These are phyloP conservation scores for Canavalia ensiformis DNA, from an alignment of 306 rosid species.

Conservation along the genomic window DNA sequence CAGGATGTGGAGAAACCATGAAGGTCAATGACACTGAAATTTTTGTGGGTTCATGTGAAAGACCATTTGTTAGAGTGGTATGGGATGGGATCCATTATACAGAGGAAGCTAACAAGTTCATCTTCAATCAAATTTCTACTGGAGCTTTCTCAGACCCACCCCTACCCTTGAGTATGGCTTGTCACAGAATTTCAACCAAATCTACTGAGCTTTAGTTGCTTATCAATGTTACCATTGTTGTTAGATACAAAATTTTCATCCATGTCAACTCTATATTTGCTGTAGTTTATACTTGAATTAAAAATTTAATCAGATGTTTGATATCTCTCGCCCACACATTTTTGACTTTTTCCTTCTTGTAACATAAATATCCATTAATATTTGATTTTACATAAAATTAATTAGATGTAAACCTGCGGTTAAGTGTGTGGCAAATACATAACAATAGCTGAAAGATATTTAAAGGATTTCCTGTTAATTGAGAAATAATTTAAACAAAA, in stretches of 20 bases:
- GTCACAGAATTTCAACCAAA: conserved; percentile 15
- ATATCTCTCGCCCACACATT: no score
- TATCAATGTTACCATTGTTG: not conserved
- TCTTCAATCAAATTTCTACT: conserved; percentile 50
- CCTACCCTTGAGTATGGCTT: conserved; percentile 53
- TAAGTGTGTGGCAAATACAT: no score
- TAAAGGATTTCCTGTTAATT: no score
- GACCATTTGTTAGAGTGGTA: conserved; percentile 38
- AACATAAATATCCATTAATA: no score
- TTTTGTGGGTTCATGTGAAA: conserved; percentile 45
- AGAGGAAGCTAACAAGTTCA: conserved; percentile 60
- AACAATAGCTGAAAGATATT: no score
- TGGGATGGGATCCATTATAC: conserved; percentile 71
- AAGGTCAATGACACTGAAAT: not conserved
- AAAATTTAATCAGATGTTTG: no score
- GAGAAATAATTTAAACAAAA: no score
- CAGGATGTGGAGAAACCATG: conserved; percentile 49
- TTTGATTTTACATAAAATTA: no score
- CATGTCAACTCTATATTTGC: no score
- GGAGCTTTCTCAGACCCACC: conserved; percentile 65
- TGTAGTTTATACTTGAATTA: no score
- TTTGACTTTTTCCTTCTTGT: no score
- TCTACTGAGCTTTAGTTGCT: not conserved
- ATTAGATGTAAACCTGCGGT: no score
- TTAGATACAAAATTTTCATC: not conserved